Evolutionary conservation across 2,329 filamentous ascomycete species (phyloP).

Genomic region (Apiospora pterosperma): DNA sequence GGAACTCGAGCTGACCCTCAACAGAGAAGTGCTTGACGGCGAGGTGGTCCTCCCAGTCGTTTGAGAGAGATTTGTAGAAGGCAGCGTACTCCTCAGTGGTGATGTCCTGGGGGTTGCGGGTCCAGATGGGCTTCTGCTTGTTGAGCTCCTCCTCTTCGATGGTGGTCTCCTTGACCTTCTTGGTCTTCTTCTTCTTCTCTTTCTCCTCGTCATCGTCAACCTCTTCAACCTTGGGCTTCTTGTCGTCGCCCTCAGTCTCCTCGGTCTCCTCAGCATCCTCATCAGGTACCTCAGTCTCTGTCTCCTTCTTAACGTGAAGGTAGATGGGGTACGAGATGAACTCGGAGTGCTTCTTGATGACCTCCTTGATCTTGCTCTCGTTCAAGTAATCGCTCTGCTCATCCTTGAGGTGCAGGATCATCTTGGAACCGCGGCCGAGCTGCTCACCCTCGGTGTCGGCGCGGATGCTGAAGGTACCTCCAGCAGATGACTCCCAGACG

Average conservation of each 20-base stretch:
- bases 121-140: slow-evolving; percentile 99
- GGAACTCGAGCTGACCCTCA: slow-evolving; percentile 99
- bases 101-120: slow-evolving; percentile 95
- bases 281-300: slow-evolving; percentile 96
- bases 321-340: slow-evolving; percentile 99
- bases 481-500: slow-evolving; percentile 96
- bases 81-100: slow-evolving; percentile 93
- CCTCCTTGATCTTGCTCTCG: slow-evolving; percentile 99
- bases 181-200: slow-evolving; percentile 95
- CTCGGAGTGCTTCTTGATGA: slow-evolving; percentile 99
- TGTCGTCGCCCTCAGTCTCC: slow-evolving; percentile 73
- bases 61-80: slow-evolving; percentile 99
- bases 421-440: slow-evolving; percentile 93
- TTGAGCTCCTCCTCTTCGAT: slow-evolving; percentile 99
- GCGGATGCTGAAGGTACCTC: slow-evolving; percentile 92
- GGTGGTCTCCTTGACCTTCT: slow-evolving; percentile 98
- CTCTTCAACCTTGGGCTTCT: slow-evolving; percentile 94
- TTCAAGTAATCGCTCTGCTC: slow-evolving; percentile 98
- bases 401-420: slow-evolving; percentile 98
- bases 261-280: slow-evolving; percentile 79
- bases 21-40: slow-evolving; percentile 99
- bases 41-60: slow-evolving; percentile 99
- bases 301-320: slow-evolving; percentile 99
- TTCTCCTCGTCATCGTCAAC: slow-evolving; percentile 82
- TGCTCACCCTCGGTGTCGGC: slow-evolving; percentile 88